A percentile compares a stretch with the other conserved stretches of the same genome.
phyloP scores from a whole-genome alignment of 768 basidiomycete genomes.

The Postia placenta region DNA sequence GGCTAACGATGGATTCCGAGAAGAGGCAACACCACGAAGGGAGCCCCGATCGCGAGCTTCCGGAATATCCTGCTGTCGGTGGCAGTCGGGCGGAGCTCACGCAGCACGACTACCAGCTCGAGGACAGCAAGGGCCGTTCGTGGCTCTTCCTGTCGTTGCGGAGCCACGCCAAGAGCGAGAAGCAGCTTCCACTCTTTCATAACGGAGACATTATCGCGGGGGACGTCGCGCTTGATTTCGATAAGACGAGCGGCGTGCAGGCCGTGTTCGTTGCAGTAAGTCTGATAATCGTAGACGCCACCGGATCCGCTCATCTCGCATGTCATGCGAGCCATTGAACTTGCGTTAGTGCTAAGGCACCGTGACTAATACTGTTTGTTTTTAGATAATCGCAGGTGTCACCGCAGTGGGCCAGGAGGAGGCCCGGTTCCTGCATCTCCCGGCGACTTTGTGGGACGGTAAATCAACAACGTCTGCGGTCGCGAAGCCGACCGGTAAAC shows the following conservation, averaged over 20 bases:
- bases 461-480: conserved; percentile 14
- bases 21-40: no score
- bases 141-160: conserved; percentile 43
- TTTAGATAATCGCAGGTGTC: conserved; percentile 40
- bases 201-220: conserved; percentile 46
- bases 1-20: no score
- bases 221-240: conserved; percentile 42
- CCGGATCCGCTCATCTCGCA: not conserved
- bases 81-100: conserved; percentile 4
- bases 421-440: conserved; percentile 36
- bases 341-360: no score
- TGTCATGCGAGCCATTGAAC: no score
- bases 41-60: no score
- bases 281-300: not conserved
- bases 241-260: conserved; percentile 44
- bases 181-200: conserved; percentile 39
- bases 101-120: conserved; percentile 37
- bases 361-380: no score
- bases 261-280: conserved; percentile 41
- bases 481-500: conserved; percentile 37
- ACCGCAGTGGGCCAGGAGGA: conserved; percentile 55
- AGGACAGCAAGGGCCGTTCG: conserved; percentile 35
- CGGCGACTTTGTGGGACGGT: conserved; percentile 38
- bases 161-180: conserved; percentile 34
- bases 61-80: no score